Conservation (phyloP, 1,139 yeast species). For the Geotrichum bryndzae region DNA sequence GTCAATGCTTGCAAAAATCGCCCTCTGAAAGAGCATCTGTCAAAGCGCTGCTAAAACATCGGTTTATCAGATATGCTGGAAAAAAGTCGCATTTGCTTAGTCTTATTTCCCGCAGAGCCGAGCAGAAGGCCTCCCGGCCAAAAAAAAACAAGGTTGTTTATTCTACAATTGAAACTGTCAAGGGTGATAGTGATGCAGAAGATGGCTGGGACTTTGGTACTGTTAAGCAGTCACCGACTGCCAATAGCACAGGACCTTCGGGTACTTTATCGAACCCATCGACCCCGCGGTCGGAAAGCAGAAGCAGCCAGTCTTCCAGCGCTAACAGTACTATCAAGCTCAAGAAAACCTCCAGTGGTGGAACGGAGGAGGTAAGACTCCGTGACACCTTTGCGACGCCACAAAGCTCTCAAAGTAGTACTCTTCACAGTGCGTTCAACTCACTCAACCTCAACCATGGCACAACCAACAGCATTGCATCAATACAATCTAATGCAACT, state of each 20-base stretch:
- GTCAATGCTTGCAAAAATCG: slow-evolving; percentile 56
- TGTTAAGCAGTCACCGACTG: slow-evolving; percentile 27
- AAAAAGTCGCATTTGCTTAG: slow-evolving; percentile 32
- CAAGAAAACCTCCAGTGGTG: background rate
- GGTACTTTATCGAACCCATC: background rate
- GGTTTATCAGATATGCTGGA: slow-evolving; percentile 48
- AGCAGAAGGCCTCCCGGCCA: slow-evolving; percentile 19
- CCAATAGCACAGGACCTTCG: background rate
- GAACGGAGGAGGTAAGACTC: background rate
- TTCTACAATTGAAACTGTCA: slow-evolving; percentile 20
- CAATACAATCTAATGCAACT: slow-evolving; percentile 6
- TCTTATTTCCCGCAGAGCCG: slow-evolving; percentile 27
- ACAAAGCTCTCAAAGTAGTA: background rate
- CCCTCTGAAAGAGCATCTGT: slow-evolving; percentile 59
- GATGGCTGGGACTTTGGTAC: slow-evolving; percentile 41
- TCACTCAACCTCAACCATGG: background rate
- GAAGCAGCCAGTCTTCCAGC: slow-evolving; percentile 1
- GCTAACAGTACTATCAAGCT: slow-evolving; percentile 1
- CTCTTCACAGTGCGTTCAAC: background rate
- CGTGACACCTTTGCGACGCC: background rate
- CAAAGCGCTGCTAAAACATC: slow-evolving; percentile 50
- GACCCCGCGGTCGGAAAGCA: background rate
- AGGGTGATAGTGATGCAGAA: slow-evolving; percentile 25
- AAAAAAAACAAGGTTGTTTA: slow-evolving; percentile 18
- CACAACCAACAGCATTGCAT: background rate